Evolutionary conservation across 83 land plant species (phyloP), one percentile per base, ranked within the genome.

Genomic region (Thuja plicata): DNA sequence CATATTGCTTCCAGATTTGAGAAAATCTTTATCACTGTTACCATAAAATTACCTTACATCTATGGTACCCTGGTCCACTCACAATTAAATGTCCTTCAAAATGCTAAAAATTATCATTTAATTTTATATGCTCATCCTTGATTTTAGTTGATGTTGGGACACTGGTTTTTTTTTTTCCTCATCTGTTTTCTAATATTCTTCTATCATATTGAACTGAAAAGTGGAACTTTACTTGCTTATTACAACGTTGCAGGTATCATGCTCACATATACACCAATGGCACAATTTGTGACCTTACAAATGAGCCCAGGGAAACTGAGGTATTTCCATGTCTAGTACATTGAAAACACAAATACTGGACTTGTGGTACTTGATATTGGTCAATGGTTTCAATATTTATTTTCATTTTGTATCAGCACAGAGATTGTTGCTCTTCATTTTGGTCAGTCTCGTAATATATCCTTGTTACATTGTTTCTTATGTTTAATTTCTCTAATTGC

Each of bases 251-350:
- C 87, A 98, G 99, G 92, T 97, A 98, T 83, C 98, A 97, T 90
- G 96, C 99, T 54, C 99, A 98, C 89, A 55, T 89, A 38, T 97
- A 93, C 84, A 96, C 94, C 46, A 98, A 98, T 90, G 99, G 99
- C 70, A 98, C 99, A 60, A 77, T 89, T 24, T 98, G 99, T 90
- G 99, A 98, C 82, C 96, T 98, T 43, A 98, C 99, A 87, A 90
- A 93, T 88, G 92, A 93, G 76, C 96, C 99, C 85, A 92, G 99
- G 66, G 96, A 98, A 79, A 97, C 99, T 21, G 99, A 98, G 98
- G 99, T 96, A 90, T 45, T 86, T 86, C 27, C 37, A 37, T 30
- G 16, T 46, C 50, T 46, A 46, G n/a, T 27, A 21, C 10, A 24
- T 21, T 48, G 27, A 27, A 48, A 83, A 82, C 32, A 24, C 41